Evolutionary conservation across 73 alveolate genomes (phyloP), one percentile per base, ranked within the genome.

Genomic region (Paramecium octaurelia): DNA sequence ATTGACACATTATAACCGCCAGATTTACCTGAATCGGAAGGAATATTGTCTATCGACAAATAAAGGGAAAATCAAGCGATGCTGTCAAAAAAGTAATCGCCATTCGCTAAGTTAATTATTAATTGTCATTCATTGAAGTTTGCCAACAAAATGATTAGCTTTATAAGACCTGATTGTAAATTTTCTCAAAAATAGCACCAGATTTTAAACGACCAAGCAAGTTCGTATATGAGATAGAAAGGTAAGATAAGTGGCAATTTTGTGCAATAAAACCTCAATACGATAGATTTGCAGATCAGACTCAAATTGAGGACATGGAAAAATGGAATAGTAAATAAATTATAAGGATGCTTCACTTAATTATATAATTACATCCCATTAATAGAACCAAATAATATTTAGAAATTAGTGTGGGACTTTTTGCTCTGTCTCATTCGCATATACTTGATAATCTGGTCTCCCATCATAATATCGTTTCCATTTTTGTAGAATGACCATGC

Each of bases 311-410:
- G 84, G n/a, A 34, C 84, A 27, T 64, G 50, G 84, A 64, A 64
- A 64, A 64, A 64, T 27, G 12, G 31, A 23, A 27, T 64, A 64
- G 84, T 64, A 27, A 64, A 64, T 64, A 27, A 64, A 64, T 64
- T 64, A 3, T 64, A 50, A 3, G 84, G 84, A 31, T 64, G 46
- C 27, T 38, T 23, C 23, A 16, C 38, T 75, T 38, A 75, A 75
- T 42, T 75, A 9, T 75, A 38, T 75, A 75, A 80, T 42, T 40
- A 80, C 2, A 80, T 80, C 46, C 91, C 91, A 44, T 46, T 80
- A 35, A 80, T 80, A 24, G 91, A 80, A 48, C 91, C 91, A 21
- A 80, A 48, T 20, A 80, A 64, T 35, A 80, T 18, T 18, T 0
- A 1, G 0, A 80, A 80, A 35, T 80, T 44, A 20, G 12, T 80